These are phyloP conservation scores for Coniella vitis DNA, from an alignment of 2,329 filamentous ascomycete genomes.

Conservation along the genomic window DNA sequence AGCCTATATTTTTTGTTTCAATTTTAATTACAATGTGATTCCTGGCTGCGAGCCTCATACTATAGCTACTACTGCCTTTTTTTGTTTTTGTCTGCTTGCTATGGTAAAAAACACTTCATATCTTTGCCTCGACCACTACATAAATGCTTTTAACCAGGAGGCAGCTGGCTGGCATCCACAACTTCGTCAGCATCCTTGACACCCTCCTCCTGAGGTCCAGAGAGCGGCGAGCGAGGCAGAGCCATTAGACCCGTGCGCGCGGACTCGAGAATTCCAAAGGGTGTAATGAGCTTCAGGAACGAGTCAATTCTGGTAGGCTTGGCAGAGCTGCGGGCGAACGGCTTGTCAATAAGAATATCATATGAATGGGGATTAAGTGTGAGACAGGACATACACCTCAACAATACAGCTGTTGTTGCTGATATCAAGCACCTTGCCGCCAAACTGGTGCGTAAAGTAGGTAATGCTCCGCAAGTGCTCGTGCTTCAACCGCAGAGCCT, in stretches of 20 bases:
- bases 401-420: slow-evolving; percentile 98
- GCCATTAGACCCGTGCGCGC: slow-evolving; percentile 96
- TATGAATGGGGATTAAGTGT: too few relatives aligned
- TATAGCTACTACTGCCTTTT: background rate
- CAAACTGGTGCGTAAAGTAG: slow-evolving; percentile 94
- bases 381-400: slow-evolving; percentile 68
- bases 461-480: slow-evolving; percentile 96
- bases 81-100: background rate
- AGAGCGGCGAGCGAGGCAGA: slow-evolving; percentile 83
- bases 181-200: slow-evolving; percentile 86
- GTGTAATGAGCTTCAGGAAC: slow-evolving; percentile 90
- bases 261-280: slow-evolving; percentile 95
- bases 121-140: slow-evolving; percentile 1
- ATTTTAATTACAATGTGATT: too few relatives aligned
- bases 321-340: slow-evolving; percentile 56
- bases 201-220: slow-evolving; percentile 61
- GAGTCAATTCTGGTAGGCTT: slow-evolving; percentile 93
- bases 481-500: slow-evolving; percentile 93
- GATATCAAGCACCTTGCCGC: slow-evolving; percentile 94
- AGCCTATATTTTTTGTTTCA: too few relatives aligned
- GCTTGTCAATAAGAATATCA: too few relatives aligned
- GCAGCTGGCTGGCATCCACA: slow-evolving; percentile 88
- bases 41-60: background rate
- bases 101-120: background rate
- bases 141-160: slow-evolving; percentile 63